Conservation (phyloP, 306 rosid species). For the Vicia sativa region DNA sequence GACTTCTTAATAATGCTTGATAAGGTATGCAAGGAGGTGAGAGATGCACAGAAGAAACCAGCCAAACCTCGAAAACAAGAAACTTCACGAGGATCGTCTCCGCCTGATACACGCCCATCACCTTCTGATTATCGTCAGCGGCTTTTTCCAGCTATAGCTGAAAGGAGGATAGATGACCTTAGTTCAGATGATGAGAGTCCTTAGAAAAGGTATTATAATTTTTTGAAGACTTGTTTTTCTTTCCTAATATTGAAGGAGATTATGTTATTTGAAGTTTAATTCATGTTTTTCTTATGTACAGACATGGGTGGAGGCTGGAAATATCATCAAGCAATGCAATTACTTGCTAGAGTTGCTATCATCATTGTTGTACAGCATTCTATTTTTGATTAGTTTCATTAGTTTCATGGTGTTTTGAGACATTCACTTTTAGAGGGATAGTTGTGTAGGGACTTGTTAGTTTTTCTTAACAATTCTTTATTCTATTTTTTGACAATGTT, state of each 20-base stretch:
- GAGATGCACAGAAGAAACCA: slow-evolving; percentile 51
- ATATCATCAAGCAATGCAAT: slow-evolving; percentile 24
- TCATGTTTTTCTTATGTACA: slow-evolving; percentile 20
- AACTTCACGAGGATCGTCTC: slow-evolving; percentile 39
- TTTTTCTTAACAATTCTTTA: slow-evolving; percentile 40
- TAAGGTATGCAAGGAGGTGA: slow-evolving; percentile 73
- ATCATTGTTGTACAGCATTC: slow-evolving; percentile 19
- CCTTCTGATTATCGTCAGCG: slow-evolving; percentile 57
- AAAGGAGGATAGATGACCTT: slow-evolving; percentile 57
- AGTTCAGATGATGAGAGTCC: slow-evolving; percentile 91
- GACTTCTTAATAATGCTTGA: slow-evolving; percentile 85
- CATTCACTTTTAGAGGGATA: slow-evolving; percentile 31
- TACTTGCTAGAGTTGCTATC: slow-evolving; percentile 20
- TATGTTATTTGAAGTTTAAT: slow-evolving; percentile 32
- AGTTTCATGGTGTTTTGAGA: slow-evolving; percentile 34
- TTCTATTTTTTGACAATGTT: slow-evolving; percentile 5
- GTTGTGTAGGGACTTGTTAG: slow-evolving; percentile 26
- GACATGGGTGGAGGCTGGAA: slow-evolving; percentile 31
- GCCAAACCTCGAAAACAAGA: slow-evolving; percentile 53
- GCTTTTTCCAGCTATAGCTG: slow-evolving; percentile 75
- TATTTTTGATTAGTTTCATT: slow-evolving; percentile 38
- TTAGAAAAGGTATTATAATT: slow-evolving; percentile 55
- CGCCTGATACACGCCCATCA: slow-evolving; percentile 50
- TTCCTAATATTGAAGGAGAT: slow-evolving; percentile 12
- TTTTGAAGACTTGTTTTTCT: background rate